Percentiles rank a stretch among this genome's conserved stretches.
phyloP scores from a whole-genome alignment of 345 rosid species.

The Garcia nutans region DNA sequence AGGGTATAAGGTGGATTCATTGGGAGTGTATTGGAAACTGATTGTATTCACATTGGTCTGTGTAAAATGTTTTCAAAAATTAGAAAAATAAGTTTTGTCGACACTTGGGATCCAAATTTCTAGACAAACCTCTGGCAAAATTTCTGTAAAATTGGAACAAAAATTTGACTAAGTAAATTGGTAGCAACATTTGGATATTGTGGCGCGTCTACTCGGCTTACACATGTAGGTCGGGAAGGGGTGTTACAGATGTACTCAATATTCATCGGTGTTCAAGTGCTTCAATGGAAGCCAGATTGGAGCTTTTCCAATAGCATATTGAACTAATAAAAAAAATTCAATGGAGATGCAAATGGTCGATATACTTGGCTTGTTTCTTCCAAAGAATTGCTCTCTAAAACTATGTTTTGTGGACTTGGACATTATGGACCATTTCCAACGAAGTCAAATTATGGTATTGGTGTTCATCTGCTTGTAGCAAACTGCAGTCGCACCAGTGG shows the following conservation, averaged over 20 bases:
- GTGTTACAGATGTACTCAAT: constrained; percentile 47
- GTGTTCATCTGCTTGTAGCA: constrained; percentile 69
- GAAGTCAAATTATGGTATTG: constrained; percentile 61
- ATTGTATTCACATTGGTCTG: too few species aligned
- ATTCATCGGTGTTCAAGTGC: constrained; percentile 44
- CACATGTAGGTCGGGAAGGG: too few species aligned
- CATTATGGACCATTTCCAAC: constrained; percentile 51
- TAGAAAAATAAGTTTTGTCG: too few species aligned
- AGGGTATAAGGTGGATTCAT: too few species aligned
- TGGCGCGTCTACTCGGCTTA: too few species aligned
- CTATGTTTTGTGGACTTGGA: constrained; percentile 64
- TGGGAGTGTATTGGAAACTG: too few species aligned
- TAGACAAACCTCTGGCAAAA: too few species aligned
- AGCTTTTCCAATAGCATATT: constrained; percentile 74
- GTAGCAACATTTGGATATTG: too few species aligned
- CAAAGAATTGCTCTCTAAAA: constrained; percentile 39
- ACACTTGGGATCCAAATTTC: too few species aligned
- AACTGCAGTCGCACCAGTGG: constrained; percentile 57
- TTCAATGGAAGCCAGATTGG: constrained; percentile 46
- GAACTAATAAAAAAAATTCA: constrained; percentile 57
- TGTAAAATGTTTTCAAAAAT: too few species aligned
- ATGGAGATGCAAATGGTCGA: constrained; percentile 77
- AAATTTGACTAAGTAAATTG: too few species aligned
- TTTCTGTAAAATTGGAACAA: too few species aligned
- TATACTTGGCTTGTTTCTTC: constrained; percentile 90